phyloP scores from a whole-genome alignment of 106 monocot species.

The Allium sativum region DNA sequence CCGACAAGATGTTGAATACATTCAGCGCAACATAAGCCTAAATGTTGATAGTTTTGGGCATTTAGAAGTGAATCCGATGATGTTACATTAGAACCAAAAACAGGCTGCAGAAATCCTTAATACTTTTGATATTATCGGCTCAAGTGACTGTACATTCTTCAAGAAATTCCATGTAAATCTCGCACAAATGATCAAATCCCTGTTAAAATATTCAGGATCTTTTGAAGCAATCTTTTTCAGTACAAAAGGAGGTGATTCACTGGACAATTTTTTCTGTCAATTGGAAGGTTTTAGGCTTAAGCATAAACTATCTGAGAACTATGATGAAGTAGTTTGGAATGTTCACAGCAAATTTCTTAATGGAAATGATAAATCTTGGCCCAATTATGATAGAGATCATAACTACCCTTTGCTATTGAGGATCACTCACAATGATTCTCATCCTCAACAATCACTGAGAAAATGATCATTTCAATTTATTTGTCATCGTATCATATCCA shows the following conservation, averaged over 20 bases:
- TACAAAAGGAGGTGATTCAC: slow-evolving; percentile 76
- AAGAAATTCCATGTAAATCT: slow-evolving; percentile 78
- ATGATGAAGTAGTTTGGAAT: slow-evolving; percentile 48
- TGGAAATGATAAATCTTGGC: too few relatives aligned
- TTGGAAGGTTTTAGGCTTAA: slow-evolving; percentile 35
- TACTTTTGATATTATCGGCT: slow-evolving; percentile 78
- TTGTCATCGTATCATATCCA: too few relatives aligned
- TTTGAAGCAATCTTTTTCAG: slow-evolving; percentile 78
- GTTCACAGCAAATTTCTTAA: slow-evolving; percentile 48
- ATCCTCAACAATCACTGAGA: too few relatives aligned
- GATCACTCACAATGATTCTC: too few relatives aligned
- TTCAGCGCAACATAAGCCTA: slow-evolving; percentile 51
- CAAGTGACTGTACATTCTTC: slow-evolving; percentile 98
- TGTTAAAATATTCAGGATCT: slow-evolving; percentile 42
- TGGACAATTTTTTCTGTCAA: slow-evolving; percentile 56
- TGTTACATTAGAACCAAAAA: slow-evolving; percentile 70
- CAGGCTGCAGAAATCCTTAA: slow-evolving; percentile 32
- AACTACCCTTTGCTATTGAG: too few relatives aligned
- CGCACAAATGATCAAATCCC: slow-evolving; percentile 46
- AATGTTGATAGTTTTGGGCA: slow-evolving; percentile 59
- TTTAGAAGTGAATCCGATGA: slow-evolving; percentile 53
- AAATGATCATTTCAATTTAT: too few relatives aligned
- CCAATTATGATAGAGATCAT: slow-evolving; percentile 72
- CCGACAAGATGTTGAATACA: too few relatives aligned
- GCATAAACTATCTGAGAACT: slow-evolving; percentile 59